phyloP scores from a whole-genome alignment of 192 early-diverging fungal species.

The Linnemannia hyalina region DNA sequence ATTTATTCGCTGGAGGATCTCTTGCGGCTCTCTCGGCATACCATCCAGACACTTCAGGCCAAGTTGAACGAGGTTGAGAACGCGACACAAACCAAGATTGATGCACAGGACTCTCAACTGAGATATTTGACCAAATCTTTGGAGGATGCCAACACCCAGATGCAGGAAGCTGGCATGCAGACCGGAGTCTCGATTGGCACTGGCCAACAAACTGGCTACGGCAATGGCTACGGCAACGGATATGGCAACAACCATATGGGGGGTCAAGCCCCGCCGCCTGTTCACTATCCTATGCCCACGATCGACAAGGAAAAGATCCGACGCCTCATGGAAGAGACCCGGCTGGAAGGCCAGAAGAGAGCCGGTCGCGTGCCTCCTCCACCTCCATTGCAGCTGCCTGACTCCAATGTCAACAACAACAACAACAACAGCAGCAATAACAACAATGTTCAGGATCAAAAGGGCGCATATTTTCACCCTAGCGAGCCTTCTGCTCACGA shows the following conservation, averaged over 20 bases:
- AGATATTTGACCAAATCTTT: constrained; percentile 57
- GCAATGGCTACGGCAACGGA: constrained; percentile 11
- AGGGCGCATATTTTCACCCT: not conserved
- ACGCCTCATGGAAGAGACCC: constrained; percentile 39
- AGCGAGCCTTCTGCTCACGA: not conserved
- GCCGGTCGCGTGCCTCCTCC: not conserved
- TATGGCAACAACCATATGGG: not conserved
- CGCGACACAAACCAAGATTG: constrained; percentile 73
- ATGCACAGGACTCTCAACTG: constrained; percentile 74
- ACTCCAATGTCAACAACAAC: not conserved
- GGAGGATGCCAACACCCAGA: constrained; percentile 41
- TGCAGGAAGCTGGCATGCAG: constrained; percentile 44
- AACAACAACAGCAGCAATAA: not conserved
- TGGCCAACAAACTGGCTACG: constrained; percentile 19
- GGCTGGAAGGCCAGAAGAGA: constrained; percentile 7
- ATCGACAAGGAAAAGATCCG: constrained; percentile 42
- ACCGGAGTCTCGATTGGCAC: constrained; percentile 47
- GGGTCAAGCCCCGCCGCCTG: not conserved
- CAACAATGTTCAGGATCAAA: not conserved
- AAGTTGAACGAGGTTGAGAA: constrained; percentile 77
- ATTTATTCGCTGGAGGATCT: constrained; percentile 77
- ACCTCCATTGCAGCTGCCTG: not conserved
- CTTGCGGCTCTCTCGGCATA: constrained; percentile 80
- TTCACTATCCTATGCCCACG: not conserved
- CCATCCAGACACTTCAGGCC: constrained; percentile 78